Evolutionary conservation across 805 yeast genomes (phyloP), one percentile per base, ranked within the genome.

Genomic region (Kregervanrija delftensis): DNA sequence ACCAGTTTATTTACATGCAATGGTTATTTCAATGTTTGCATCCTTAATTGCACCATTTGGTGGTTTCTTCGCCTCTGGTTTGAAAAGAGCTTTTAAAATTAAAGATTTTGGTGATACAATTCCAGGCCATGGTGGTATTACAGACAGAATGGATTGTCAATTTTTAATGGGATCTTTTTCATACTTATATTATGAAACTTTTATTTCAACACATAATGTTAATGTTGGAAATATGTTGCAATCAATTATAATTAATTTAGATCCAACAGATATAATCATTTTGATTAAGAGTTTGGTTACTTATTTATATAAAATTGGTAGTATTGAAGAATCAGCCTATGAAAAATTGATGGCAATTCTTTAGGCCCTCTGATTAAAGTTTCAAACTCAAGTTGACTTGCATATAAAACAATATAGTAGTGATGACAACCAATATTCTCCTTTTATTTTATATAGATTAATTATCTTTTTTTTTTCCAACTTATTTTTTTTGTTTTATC

Each of bases 51-150:
- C 99, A 3, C 99, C 99, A 48, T 93, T 93, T 61, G 99, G 99
- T 44, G 99, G 99, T 1, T 93, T 93, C 64, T 93, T 93, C 58
- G 98, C 98, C 6, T 83, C 95, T 43, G 99, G 98, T n/a, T 73
- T 93, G 56, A 93, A 93, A 71, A 81, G 99, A 66, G 88, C 98
- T 11, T 90, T 93, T 68, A 86, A 91, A 59, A 89, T 90, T 44
- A 93, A 93, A 67, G 99, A 93, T 66, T 93, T 93, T 59, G 99
- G 98, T 54, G 95, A 91, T 60, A 91, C 98, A 9, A 93, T 93
- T 54, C 99, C 99, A 12, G 99, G 99, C 31, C 99, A 93, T 61
- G 99, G 99, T 51, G 99, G 99, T 54, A 83, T 93, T 53, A 90
- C 97, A 22, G 99, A 93, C 63, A 78, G 99, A 68, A 83, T 93